Evolutionary conservation across 1,284 basidiomycete species (phyloP).

Genomic region (Melampsora larici-populina): DNA sequence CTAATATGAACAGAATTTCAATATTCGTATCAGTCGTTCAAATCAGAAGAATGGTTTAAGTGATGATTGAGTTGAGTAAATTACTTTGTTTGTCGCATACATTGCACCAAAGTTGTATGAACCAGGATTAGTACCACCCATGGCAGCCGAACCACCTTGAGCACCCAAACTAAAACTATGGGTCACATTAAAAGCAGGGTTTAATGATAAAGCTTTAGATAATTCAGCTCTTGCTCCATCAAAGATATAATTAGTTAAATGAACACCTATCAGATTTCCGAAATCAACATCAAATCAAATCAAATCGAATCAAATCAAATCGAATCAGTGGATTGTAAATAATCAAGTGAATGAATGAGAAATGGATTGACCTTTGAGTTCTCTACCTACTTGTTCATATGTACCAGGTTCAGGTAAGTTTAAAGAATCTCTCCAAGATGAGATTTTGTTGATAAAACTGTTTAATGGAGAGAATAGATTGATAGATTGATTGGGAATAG

Average conservation of each 20-base stretch:
- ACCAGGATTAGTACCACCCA: constrained; percentile 60
- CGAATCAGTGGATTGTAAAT: not conserved
- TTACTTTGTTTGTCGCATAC: constrained; percentile 78
- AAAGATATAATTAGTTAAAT: constrained; percentile 90
- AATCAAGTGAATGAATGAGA: not conserved
- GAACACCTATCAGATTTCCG: constrained; percentile 65
- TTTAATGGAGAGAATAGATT: not conserved
- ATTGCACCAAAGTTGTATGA: constrained; percentile 94
- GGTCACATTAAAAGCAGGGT: constrained; percentile 95
- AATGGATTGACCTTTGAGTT: constrained; percentile 29
- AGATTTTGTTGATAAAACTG: not conserved
- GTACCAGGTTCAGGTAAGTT: constrained; percentile 41
- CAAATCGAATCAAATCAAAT: too few relatives aligned
- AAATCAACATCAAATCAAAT: too few relatives aligned
- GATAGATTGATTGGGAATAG: not conserved
- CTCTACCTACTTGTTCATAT: constrained; percentile 42
- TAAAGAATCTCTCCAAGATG: constrained; percentile 36
- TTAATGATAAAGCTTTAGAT: constrained; percentile 86
- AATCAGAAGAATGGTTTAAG: not conserved
- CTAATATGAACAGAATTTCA: constrained; percentile 58
- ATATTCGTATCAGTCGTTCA: constrained; percentile 34
- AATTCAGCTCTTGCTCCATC: constrained; percentile 95
- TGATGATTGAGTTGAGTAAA: constrained; percentile 45
- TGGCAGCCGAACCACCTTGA: constrained; percentile 47
- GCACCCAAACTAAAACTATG: constrained; percentile 89